A percentile compares a stretch with the other conserved stretches of the same genome.
phyloP scores from a whole-genome alignment of 1,139 yeast genomes.

The Debaryomyces subglobosus region DNA sequence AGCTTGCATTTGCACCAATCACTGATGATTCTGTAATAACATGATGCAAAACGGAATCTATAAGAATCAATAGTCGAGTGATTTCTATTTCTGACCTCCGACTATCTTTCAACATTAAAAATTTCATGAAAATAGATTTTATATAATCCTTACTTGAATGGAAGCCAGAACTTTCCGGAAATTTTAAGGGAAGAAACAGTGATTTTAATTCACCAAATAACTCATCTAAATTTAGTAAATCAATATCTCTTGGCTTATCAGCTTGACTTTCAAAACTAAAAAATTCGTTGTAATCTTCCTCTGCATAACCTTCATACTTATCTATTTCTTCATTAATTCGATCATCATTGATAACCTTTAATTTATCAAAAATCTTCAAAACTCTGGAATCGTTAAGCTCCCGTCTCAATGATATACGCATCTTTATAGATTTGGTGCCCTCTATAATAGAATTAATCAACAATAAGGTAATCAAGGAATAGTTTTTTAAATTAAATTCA shows the following conservation, averaged over 20 bases:
- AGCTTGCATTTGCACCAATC: conserved; percentile 27
- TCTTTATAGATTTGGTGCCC: conserved; percentile 33
- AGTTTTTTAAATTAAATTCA: conserved; percentile 38
- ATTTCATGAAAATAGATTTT: conserved; percentile 24
- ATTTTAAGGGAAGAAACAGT: conserved; percentile 3
- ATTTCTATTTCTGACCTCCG: conserved; percentile 24
- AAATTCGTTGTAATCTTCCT: conserved; percentile 39
- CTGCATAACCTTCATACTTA: conserved; percentile 43
- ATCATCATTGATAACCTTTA: conserved; percentile 38
- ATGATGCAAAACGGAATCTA: conserved; percentile 37
- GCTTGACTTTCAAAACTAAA: conserved; percentile 14
- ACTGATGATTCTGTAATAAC: conserved; percentile 29
- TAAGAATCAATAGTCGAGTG: conserved; percentile 26
- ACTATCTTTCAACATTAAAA: conserved; percentile 28
- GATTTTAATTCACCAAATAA: conserved; percentile 21
- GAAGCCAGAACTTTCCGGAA: conserved; percentile 11
- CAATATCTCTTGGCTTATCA: conserved; percentile 14
- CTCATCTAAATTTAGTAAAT: conserved; percentile 25
- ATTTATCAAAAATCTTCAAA: conserved; percentile 38
- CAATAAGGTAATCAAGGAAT: conserved; percentile 48
- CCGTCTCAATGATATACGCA: conserved; percentile 38
- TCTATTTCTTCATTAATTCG: conserved; percentile 50
- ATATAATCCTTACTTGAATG: conserved; percentile 4
- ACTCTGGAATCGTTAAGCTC: conserved; percentile 48
- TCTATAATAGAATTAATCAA: conserved; percentile 46